Conservation (phyloP, 2,329 filamentous ascomycete species). For the Sclerotinia minor region DNA sequence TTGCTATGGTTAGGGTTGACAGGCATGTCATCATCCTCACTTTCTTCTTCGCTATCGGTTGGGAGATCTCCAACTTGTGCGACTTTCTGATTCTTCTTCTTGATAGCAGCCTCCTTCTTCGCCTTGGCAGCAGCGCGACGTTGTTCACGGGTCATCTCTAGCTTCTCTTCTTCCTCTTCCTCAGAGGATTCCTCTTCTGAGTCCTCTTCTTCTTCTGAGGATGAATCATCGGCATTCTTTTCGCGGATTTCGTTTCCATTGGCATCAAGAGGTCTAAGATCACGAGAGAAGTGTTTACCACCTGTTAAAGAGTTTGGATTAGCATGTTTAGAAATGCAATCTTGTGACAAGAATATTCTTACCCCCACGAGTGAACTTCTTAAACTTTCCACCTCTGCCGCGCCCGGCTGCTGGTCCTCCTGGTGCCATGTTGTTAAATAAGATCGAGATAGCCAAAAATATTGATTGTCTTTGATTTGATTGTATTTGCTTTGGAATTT, state of each 20-base stretch:
- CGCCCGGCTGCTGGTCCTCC: constrained; percentile 45
- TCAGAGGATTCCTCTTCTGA: constrained; percentile 53
- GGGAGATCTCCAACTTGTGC: constrained; percentile 86
- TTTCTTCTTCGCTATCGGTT: constrained; percentile 63
- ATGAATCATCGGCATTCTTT: constrained; percentile 59
- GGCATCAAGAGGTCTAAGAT: constrained; percentile 82
- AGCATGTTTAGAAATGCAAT: background rate
- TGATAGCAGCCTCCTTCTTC: constrained; percentile 85
- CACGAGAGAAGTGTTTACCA: constrained; percentile 92
- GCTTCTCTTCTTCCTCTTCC: constrained; percentile 49
- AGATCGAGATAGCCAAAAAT: background rate
- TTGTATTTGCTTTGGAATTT: background rate
- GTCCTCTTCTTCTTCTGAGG: constrained; percentile 51
- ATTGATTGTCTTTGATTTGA: background rate
- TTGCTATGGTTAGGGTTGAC: constrained; percentile 92
- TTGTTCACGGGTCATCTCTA: constrained; percentile 76
- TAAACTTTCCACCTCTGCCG: constrained; percentile 89
- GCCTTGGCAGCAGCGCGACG: constrained; percentile 86
- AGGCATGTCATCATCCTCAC: constrained; percentile 65
- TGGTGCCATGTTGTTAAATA: constrained; percentile 49
- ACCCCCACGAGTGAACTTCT: constrained; percentile 92
- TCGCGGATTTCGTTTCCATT: constrained; percentile 87
- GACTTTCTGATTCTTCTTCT: constrained; percentile 66
- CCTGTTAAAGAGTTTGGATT: constrained; percentile 52
- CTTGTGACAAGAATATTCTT: constrained; percentile 39